These are phyloP conservation scores for Candida lessepsii DNA, from an alignment of 805 yeast species.

Conservation along the genomic window DNA sequence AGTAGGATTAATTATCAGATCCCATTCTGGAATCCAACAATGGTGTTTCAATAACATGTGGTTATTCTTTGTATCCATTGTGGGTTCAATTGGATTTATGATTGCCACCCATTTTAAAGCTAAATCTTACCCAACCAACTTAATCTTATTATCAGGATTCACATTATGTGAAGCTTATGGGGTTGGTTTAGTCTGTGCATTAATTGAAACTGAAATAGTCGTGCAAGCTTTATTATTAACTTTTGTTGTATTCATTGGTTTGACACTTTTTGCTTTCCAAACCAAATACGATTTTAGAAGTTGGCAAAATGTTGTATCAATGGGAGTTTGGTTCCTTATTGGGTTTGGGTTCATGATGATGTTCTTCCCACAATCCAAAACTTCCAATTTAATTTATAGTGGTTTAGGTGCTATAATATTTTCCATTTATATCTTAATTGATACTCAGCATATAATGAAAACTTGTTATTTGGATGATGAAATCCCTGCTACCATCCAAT, in stretches of 20 bases:
- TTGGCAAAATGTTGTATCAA: conserved; percentile 57
- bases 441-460: conserved; percentile 78
- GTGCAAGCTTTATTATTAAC: conserved; percentile 73
- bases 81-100: conserved; percentile 63
- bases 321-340: conserved; percentile 64
- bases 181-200: conserved; percentile 64
- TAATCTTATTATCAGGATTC: conserved; percentile 59
- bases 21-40: conserved; percentile 41
- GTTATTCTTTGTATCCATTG: conserved; percentile 53
- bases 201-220: conserved; percentile 61
- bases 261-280: conserved; percentile 74
- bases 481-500: conserved; percentile 71
- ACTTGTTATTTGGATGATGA: conserved; percentile 81
- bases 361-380: conserved; percentile 60
- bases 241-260: conserved; percentile 66
- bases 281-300: conserved; percentile 71
- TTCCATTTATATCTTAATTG: conserved; percentile 69
- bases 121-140: conserved; percentile 65
- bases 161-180: conserved; percentile 74
- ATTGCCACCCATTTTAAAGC: conserved; percentile 64
- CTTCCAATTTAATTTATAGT: conserved; percentile 65
- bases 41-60: conserved; percentile 63
- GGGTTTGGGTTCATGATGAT: conserved; percentile 70
- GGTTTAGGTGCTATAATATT: conserved; percentile 74
- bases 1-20: conserved; percentile 51